Conservation (phyloP, 164 flowering plant species). For the Chimonanthus salicifolius region DNA sequence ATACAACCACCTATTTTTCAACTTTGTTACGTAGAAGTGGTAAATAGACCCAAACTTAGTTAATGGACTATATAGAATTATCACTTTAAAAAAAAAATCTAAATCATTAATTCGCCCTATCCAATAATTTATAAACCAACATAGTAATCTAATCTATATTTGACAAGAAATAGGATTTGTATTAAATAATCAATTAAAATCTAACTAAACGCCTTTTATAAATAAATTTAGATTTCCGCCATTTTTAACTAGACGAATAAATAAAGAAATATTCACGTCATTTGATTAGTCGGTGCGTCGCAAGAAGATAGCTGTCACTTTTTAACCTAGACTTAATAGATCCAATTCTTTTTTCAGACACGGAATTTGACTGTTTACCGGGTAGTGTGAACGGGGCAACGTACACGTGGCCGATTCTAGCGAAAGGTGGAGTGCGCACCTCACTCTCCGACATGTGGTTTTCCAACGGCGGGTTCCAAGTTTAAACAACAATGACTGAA, state of each 20-base stretch:
- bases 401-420: conserved; percentile 25
- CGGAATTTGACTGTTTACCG: conserved; percentile 37
- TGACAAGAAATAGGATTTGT: neutral
- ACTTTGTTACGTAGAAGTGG: too few relatives aligned
- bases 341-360: conserved; percentile 18
- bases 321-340: neutral
- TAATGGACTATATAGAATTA: too few relatives aligned
- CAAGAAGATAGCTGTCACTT: neutral
- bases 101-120: too few relatives aligned
- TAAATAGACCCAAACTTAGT: too few relatives aligned
- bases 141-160: too few relatives aligned
- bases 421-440: neutral
- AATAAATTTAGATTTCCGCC: neutral
- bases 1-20: too few relatives aligned
- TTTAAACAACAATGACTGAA: neutral
- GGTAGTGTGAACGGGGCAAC: conserved; percentile 25
- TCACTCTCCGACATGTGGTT: neutral
- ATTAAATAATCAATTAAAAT: neutral
- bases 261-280: conserved; percentile 15
- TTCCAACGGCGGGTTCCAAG: conserved; percentile 1
- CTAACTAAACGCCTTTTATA: neutral
- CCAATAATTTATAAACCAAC: too few relatives aligned
- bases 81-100: too few relatives aligned
- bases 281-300: conserved; percentile 14
- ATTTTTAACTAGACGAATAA: neutral